phyloP scores from a whole-genome alignment of 1,284 basidiomycete genomes.

The Puccinia hordei region DNA sequence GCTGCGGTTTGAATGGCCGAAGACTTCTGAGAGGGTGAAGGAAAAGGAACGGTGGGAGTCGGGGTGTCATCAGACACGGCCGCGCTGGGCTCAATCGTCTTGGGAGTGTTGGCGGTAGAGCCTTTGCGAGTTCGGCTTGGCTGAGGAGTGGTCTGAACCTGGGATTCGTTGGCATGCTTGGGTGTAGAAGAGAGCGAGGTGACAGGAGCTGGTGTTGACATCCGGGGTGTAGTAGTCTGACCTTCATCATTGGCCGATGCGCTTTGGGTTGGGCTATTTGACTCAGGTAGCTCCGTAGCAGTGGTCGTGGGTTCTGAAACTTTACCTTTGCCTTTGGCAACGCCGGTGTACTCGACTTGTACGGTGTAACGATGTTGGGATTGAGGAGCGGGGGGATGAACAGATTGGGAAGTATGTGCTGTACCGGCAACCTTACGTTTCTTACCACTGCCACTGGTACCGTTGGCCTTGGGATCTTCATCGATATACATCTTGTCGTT shows the following conservation, averaged over 20 bases:
- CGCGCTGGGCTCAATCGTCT: neutral
- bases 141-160: constrained; percentile 26
- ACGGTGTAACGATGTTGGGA: constrained; percentile 48
- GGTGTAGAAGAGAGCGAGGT: neutral
- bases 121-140: constrained; percentile 35
- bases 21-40: constrained; percentile 19
- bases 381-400: neutral
- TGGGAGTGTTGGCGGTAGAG: neutral
- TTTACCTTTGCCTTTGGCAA: constrained; percentile 24
- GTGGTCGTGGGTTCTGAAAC: neutral
- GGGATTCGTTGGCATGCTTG: neutral
- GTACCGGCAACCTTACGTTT: constrained; percentile 34
- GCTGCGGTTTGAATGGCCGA: neutral
- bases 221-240: neutral
- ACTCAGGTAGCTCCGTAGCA: neutral
- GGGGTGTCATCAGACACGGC: neutral
- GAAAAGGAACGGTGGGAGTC: constrained; percentile 30
- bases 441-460: constrained; percentile 10
- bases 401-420: neutral
- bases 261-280: neutral
- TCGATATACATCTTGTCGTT: constrained; percentile 14
- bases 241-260: neutral
- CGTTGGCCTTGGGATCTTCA: constrained; percentile 3
- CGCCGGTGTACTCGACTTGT: constrained; percentile 49
- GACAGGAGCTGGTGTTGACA: neutral